A percentile compares a stretch with the other conserved stretches of the same genome.
Conservation (phyloP, 768 basidiomycete species). For the Nevesoporus exiguus region DNA sequence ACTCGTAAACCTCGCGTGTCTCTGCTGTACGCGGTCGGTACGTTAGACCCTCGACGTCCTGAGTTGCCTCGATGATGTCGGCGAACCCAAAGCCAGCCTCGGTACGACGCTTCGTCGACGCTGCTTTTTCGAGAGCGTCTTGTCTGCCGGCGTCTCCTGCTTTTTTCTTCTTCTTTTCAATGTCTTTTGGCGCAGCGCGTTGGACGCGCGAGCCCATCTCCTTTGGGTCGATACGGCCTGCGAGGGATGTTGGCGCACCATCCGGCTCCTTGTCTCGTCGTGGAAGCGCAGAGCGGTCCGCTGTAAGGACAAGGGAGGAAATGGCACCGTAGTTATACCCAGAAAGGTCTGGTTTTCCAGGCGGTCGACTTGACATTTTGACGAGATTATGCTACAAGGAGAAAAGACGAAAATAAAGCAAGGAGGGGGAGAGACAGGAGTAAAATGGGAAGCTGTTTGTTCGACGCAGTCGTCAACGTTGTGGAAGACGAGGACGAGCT, state of each 20-base stretch:
- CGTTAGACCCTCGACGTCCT: slow-evolving; percentile 87
- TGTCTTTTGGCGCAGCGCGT: slow-evolving; percentile 78
- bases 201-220: slow-evolving; percentile 93
- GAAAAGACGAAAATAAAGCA: background rate
- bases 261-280: slow-evolving; percentile 94
- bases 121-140: slow-evolving; percentile 55
- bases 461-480: slow-evolving; percentile 13
- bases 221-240: slow-evolving; percentile 81
- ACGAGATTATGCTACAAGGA: slow-evolving; percentile 1
- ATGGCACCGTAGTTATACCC: slow-evolving; percentile 96
- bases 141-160: slow-evolving; percentile 50
- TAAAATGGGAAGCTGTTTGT: background rate
- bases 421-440: background rate
- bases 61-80: slow-evolving; percentile 92
- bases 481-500: background rate
- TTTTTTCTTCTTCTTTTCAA: slow-evolving; percentile 93
- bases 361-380: slow-evolving; percentile 39
- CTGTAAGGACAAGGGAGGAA: slow-evolving; percentile 91
- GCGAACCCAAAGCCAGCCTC: slow-evolving; percentile 74
- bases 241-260: slow-evolving; percentile 90
- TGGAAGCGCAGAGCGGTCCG: slow-evolving; percentile 75
- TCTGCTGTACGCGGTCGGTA: slow-evolving; percentile 94
- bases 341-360: slow-evolving; percentile 73
- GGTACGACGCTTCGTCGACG: slow-evolving; percentile 52
- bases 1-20: slow-evolving; percentile 91